A percentile compares a stretch with the other conserved stretches of the same genome.
These are phyloP conservation scores for Scutellaria barbata DNA, from an alignment of 257 asterid species.

Conservation along the genomic window DNA sequence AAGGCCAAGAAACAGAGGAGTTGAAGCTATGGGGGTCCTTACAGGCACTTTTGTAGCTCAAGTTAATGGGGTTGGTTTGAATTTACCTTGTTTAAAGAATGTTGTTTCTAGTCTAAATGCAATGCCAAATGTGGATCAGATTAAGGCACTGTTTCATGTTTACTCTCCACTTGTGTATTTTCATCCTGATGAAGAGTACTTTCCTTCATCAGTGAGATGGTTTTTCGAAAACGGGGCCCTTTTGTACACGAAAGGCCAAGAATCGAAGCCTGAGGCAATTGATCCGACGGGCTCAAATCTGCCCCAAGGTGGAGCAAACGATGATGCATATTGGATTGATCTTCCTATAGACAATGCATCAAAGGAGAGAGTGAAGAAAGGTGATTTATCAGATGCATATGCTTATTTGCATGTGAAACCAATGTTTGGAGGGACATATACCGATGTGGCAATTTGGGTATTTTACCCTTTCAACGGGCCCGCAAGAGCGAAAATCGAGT, in stretches of 20 bases:
- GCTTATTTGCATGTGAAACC: conserved; percentile 72
- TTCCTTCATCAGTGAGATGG: conserved; percentile 79
- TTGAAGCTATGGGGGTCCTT: conserved; percentile 49
- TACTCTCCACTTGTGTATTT: conserved; percentile 67
- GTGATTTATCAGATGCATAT: conserved; percentile 48
- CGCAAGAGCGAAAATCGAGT: conserved; percentile 65
- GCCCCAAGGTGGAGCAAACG: conserved; percentile 75
- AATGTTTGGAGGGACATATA: conserved; percentile 67
- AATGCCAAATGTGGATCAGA: conserved; percentile 70
- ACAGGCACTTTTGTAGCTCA: conserved; percentile 59
- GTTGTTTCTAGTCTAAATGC: conserved; percentile 29
- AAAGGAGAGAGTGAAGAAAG: conserved; percentile 56
- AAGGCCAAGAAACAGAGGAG: conserved; percentile 61
- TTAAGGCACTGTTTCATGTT: conserved; percentile 50
- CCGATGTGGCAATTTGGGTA: conserved; percentile 69
- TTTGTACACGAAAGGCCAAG: conserved; percentile 62
- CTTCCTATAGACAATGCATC: conserved; percentile 55
- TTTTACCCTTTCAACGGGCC: conserved; percentile 92
- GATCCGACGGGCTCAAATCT: conserved; percentile 65
- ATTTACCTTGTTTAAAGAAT: conserved; percentile 60
- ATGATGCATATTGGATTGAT: conserved; percentile 76
- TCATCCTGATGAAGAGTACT: conserved; percentile 71
- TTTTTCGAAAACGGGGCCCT: conserved; percentile 76
- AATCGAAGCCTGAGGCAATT: conserved; percentile 51
- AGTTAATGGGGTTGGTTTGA: conserved; percentile 36